Evolutionary conservation across 768 basidiomycete genomes (phyloP).

Genomic region (Suillus subluteus): DNA sequence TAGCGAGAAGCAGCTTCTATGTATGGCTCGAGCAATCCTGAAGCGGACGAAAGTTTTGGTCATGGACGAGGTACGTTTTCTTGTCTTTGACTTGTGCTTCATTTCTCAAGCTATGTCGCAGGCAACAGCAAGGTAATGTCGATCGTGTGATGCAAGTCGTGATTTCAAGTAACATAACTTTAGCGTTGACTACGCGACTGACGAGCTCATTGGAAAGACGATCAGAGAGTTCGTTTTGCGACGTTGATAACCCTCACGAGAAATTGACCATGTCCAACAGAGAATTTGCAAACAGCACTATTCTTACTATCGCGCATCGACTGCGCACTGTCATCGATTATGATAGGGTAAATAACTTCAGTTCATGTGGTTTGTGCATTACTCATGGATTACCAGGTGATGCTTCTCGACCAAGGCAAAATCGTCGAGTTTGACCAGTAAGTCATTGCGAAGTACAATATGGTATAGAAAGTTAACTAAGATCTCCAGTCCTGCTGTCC

Average conservation of each 20-base stretch:
- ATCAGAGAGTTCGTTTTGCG: constrained; percentile 66
- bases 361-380: constrained; percentile 11
- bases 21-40: constrained; percentile 87
- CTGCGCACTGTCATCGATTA: constrained; percentile 84
- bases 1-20: constrained; percentile 83
- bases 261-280: constrained; percentile 36
- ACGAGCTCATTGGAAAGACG: constrained; percentile 83
- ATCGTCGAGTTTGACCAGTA: constrained; percentile 77
- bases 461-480: neutral
- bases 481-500: constrained; percentile 47
- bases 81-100: neutral
- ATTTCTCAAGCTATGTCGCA: constrained; percentile 27
- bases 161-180: constrained; percentile 7
- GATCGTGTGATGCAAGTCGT: neutral
- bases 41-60: constrained; percentile 77
- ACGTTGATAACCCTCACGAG: neutral
- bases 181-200: constrained; percentile 84
- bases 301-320: constrained; percentile 82
- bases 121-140: constrained; percentile 68
- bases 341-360: constrained; percentile 60
- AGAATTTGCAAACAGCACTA: constrained; percentile 80
- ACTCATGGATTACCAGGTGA: constrained; percentile 49
- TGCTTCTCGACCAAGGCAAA: constrained; percentile 77
- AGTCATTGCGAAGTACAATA: constrained; percentile 15
- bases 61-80: constrained; percentile 74